phyloP scores from a whole-genome alignment of 331 rosid species.

The Ulmus americana region DNA sequence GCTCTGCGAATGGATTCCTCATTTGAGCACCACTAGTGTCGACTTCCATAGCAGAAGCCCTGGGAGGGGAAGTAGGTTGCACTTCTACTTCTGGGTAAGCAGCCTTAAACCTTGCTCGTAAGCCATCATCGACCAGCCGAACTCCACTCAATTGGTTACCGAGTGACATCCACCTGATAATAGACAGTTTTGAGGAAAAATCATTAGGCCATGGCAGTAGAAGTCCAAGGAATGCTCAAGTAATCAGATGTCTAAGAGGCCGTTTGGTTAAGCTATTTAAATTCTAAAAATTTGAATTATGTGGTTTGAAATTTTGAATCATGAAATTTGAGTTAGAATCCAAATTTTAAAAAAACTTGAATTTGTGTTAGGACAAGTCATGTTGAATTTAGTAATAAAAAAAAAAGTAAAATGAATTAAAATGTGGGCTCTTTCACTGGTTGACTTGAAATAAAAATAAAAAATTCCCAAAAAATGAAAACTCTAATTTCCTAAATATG shows the following conservation, averaged over 20 bases:
- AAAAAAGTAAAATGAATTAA: too few species aligned
- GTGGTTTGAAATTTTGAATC: too few species aligned
- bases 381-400: too few species aligned
- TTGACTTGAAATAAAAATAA: too few species aligned
- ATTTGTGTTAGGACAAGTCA: too few species aligned
- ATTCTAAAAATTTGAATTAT: too few species aligned
- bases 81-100: constrained; percentile 96
- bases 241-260: not conserved
- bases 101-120: constrained; percentile 93
- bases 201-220: not conserved
- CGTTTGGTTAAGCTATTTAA: too few species aligned
- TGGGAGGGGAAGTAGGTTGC: constrained; percentile 83
- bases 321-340: too few species aligned
- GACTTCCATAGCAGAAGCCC: constrained; percentile 70
- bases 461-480: too few species aligned
- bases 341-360: too few species aligned
- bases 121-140: constrained; percentile 86
- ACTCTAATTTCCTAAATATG: too few species aligned
- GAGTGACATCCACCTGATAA: constrained; percentile 89
- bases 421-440: too few species aligned
- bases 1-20: constrained; percentile 41
- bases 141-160: constrained; percentile 91
- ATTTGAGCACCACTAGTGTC: constrained; percentile 52
- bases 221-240: not conserved
- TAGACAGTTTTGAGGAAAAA: not conserved